Conservation (phyloP, 306 rosid genomes). For the Dryas alaskensis region DNA sequence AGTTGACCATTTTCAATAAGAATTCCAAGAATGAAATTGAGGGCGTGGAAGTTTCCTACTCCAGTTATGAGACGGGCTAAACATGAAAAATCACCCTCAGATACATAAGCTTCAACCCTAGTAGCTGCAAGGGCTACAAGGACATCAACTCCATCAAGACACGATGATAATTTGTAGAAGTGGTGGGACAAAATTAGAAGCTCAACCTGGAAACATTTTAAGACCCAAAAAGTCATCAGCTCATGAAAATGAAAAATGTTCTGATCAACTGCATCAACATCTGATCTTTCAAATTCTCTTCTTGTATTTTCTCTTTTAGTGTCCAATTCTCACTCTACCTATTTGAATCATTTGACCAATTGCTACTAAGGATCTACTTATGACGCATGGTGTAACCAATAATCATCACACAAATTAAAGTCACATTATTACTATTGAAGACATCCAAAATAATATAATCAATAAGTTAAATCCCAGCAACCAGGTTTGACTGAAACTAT, state of each 20-base stretch:
- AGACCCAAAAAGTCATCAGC: not conserved
- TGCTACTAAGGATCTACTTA: not conserved
- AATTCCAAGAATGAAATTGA: slow-evolving; percentile 92
- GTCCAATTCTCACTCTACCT: not conserved
- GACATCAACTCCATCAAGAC: slow-evolving; percentile 99
- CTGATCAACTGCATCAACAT: not conserved
- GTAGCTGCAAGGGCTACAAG: slow-evolving; percentile 98
- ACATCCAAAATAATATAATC: not conserved
- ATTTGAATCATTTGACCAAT: not conserved
- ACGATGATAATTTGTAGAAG: slow-evolving; percentile 94
- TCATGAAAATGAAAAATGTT: not conserved
- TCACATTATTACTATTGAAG: not conserved
- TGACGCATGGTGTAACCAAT: not conserved
- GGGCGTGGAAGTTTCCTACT: slow-evolving; percentile 91
- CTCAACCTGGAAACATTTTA: slow-evolving; percentile 74
- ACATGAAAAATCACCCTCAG: slow-evolving; percentile 95
- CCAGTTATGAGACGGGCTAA: slow-evolving; percentile 97
- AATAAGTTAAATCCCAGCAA: not conserved
- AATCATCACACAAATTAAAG: not conserved
- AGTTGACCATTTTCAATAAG: slow-evolving; percentile 94
- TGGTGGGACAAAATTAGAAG: slow-evolving; percentile 95
- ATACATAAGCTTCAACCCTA: slow-evolving; percentile 88
- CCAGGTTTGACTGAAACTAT: not conserved
- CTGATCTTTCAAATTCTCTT: not conserved
- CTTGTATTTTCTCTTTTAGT: not conserved